Conservation (phyloP, 2,329 filamentous ascomycete species). For the Penicillium decumbens region DNA sequence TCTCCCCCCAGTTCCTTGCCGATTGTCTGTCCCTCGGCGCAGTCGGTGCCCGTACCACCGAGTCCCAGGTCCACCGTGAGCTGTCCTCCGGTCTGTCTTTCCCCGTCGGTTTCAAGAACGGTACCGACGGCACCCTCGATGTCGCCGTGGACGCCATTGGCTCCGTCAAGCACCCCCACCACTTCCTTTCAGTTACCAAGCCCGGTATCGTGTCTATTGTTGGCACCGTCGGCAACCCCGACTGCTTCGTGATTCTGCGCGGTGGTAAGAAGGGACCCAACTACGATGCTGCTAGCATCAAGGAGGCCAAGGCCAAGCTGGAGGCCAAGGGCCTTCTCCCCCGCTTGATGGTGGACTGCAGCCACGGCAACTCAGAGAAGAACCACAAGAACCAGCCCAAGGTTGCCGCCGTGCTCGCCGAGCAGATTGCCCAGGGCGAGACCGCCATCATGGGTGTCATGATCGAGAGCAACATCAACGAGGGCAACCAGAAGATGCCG, state of each 20-base stretch:
- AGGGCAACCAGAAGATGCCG: conserved; percentile 90
- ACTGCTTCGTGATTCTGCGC: conserved; percentile 93
- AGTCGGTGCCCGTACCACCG: conserved; percentile 91
- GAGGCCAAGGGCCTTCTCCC: conserved; percentile 67
- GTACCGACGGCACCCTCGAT: conserved; percentile 82
- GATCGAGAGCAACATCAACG: conserved; percentile 97
- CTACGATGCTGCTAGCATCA: conserved; percentile 80
- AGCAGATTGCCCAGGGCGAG: conserved; percentile 82
- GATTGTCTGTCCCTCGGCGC: conserved; percentile 89
- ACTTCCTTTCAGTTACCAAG: conserved; percentile 97
- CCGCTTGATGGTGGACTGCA: conserved; percentile 95
- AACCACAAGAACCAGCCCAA: conserved; percentile 96
- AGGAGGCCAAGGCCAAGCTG: conserved; percentile 74
- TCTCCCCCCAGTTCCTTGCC: conserved; percentile 93
- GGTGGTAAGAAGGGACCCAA: conserved; percentile 93
- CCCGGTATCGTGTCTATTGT: conserved; percentile 93
- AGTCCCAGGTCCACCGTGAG: conserved; percentile 92
- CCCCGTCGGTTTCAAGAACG: conserved; percentile 99
- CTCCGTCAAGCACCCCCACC: conserved; percentile 83
- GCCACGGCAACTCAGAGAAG: conserved; percentile 92
- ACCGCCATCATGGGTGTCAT: conserved; percentile 91
- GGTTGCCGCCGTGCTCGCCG: conserved; percentile 74
- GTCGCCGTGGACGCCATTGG: conserved; percentile 96
- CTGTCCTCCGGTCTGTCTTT: conserved; percentile 90
- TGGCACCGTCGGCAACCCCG: conserved; percentile 87